Base-by-base conservation (phyloP, 2,329 filamentous ascomycete species). In the Penicillium sp. region DNA sequence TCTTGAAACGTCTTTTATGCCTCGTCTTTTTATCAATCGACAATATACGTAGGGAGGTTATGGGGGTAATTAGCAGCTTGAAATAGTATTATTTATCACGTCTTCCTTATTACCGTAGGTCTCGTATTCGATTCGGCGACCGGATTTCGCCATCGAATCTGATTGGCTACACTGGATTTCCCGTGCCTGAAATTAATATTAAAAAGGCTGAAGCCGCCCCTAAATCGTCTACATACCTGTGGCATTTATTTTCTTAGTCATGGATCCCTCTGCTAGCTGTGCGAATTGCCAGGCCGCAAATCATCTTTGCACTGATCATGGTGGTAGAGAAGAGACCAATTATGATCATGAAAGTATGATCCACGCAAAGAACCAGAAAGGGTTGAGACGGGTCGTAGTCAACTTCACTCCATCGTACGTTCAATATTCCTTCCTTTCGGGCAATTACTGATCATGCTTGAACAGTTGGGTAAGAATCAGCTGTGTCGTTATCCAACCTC, bases 391-490 rank as follows among this genome's bases (percentile, higher is more conserved):
- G 16, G 27, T 46, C 14, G 19, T 46, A 16, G n/a, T 46, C 43
- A 46, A 46, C 32, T 46, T 46, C 18, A 46, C 43, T 46, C 43
- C 43, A n/a, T 46, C 43, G 43, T 46, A 35, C 16, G 43, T 35
- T 35, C 8, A 19, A 9, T 18, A 19, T 8, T 32, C 9, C 14
- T 35, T 23, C 30, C 16, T 11, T 23, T 11, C 19, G 43, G 30
- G 7, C 8, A 23, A 35, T 35, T 19, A 32, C 43, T 46, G 34
- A 46, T 14, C 10, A 35, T 36, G 4, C 6, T 26, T 40, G 38
- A 18, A 23, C 38, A 46, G 43, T 34, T 46, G 43, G 43, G 43
- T 46, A 46, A 46, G 43, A 35, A 18, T 7, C 9, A 46, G n/a
- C 4, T 18, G 7, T 23, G 23, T 23, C 16, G 8, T 32, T 10